Evolutionary conservation across 768 basidiomycete species (phyloP).

Genomic region (Rhizopogon vulgaris): DNA sequence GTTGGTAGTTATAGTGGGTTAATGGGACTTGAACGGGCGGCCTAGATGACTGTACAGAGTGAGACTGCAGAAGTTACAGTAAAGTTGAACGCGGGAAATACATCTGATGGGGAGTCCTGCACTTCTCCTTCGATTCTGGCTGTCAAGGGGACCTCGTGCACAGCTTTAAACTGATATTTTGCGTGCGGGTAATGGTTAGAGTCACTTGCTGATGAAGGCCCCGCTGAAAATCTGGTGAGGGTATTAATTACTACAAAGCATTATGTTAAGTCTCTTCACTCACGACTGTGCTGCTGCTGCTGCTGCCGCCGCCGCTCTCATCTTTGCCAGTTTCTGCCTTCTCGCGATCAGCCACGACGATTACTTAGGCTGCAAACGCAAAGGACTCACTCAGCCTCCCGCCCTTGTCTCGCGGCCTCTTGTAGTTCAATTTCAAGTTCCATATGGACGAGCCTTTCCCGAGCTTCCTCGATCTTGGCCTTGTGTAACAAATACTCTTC

Average conservation of each 20-base stretch:
- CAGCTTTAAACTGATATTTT: neutral
- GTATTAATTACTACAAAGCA: neutral
- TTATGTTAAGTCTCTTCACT: neutral
- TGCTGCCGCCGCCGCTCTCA: neutral
- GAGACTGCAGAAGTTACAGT: neutral
- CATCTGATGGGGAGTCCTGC: neutral
- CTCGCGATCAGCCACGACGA: slow-evolving; percentile 1
- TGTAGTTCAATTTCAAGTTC: slow-evolving; percentile 20
- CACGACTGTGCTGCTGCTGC: neutral
- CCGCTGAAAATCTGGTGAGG: neutral
- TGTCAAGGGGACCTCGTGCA: slow-evolving; percentile 18
- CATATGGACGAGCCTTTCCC: neutral
- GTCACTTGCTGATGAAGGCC: neutral
- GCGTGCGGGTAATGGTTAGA: neutral
- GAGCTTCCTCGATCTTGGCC: neutral
- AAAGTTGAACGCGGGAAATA: neutral
- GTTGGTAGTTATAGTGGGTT: neutral
- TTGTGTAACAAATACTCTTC: neutral
- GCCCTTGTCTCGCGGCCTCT: slow-evolving; percentile 35
- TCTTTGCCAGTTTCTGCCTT: slow-evolving; percentile 16
- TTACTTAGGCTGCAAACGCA: neutral
- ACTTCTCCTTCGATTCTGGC: slow-evolving; percentile 29
- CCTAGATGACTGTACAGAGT: slow-evolving; percentile 1
- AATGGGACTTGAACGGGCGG: neutral
- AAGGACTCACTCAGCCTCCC: slow-evolving; percentile 36